Percentiles rank a stretch among this genome's conserved stretches.
Conservation (phyloP, 176 grass and related monocot species). For the Leersia perrieri region DNA sequence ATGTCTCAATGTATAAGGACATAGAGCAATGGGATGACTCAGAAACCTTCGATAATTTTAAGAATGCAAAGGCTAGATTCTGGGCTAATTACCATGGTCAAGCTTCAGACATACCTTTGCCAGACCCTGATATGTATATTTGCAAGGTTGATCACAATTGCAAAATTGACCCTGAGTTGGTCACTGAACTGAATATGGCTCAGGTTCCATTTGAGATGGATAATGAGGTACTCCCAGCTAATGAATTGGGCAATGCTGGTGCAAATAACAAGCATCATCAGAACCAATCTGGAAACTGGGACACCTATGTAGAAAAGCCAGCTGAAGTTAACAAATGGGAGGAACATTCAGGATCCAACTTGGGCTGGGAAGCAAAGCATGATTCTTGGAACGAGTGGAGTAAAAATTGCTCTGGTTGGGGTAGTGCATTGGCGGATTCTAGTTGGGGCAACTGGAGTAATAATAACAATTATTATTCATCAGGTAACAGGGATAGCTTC, state of each 20-base stretch:
- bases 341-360: background rate
- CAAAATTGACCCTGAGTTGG: constrained; percentile 36
- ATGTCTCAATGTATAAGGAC: constrained; percentile 22
- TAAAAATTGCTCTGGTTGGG: constrained; percentile 39
- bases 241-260: background rate
- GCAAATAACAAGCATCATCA: background rate
- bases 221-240: background rate
- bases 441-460: background rate
- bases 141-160: constrained; percentile 31
- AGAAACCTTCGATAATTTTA: constrained; percentile 40
- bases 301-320: constrained; percentile 39
- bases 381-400: constrained; percentile 23
- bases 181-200: constrained; percentile 35
- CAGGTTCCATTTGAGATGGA: constrained; percentile 19
- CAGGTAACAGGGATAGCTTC: constrained; percentile 8
- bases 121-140: constrained; percentile 37
- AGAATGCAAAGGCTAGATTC: constrained; percentile 42
- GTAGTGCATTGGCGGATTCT: background rate
- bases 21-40: constrained; percentile 52
- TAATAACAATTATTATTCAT: constrained; percentile 14
- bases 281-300: constrained; percentile 47
- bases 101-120: constrained; percentile 38
- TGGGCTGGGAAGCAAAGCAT: constrained; percentile 22
- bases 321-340: constrained; percentile 45
- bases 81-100: constrained; percentile 35